Base-by-base conservation (phyloP, 1,139 yeast genomes). In the Zygosaccharomyces sapae region DNA sequence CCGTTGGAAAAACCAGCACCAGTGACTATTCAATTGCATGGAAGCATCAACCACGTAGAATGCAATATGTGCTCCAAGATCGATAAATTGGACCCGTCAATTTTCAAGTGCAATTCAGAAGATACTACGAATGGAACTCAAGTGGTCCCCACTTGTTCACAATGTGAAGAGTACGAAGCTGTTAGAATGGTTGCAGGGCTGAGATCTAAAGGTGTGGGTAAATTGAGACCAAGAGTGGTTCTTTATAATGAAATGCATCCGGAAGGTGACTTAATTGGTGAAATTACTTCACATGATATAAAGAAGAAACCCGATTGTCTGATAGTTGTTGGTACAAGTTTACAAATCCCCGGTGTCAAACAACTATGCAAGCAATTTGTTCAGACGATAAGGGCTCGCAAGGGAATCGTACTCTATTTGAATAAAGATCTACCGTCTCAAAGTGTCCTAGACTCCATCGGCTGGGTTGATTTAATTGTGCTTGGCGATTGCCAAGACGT, bases 191-290 rank as follows among this genome's bases (percentile, higher is more conserved):
- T 77, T 10, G 79, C 78, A 0, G 96, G 96, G 1, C 81, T 86
- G 61, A 71, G 96, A 53, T 61, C 79, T 3, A 86, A 86, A 37
- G 89, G 94, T 0, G 72, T 83, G 20, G 96, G 96, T 1, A 70
- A 82, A 44, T 67, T 88, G 44, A 72, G 96, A 49, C 96, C 96
- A 1, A 77, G 87, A 55, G 84, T 88, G 43, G 95, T 88, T 1
- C 70, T 88, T 38, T 88, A 88, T 63, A 92, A 92, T 50, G 96
- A 88, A 62, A 76, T 81, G 56, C 95, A 88, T 61, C 95, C 95
- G 0, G 95, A 87, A 62, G 83, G 90, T 41, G 96, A 87, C 52
- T 75, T 82, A 4, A 79, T 88, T 45, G 89, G 95, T 1, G 77
- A 79, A 47, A 83, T 90, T 1, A 76, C 89, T 4, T 81, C 77